These are phyloP conservation scores for Pascua sp. DNA, from an alignment of 1,284 basidiomycete species.

Conservation along the genomic window DNA sequence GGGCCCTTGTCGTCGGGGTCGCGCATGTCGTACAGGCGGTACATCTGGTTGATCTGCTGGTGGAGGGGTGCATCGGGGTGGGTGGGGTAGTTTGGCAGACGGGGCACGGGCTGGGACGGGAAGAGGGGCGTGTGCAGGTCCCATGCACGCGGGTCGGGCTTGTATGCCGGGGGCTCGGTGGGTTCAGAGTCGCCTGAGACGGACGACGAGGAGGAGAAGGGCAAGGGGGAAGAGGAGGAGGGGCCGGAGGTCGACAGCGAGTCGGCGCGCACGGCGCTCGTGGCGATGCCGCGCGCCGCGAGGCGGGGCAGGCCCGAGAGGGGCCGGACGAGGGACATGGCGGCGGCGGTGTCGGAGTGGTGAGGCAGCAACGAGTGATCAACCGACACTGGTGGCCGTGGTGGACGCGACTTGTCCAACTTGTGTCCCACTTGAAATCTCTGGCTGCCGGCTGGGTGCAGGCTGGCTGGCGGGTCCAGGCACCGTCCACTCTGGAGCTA, in stretches of 20 bases:
- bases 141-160: background rate
- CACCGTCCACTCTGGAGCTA: too few relatives aligned
- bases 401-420: too few relatives aligned
- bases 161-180: background rate
- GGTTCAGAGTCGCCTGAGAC: too few relatives aligned
- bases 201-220: slow-evolving; percentile 5
- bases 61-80: slow-evolving; percentile 21
- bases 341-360: background rate
- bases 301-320: background rate
- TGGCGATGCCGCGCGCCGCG: background rate
- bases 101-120: slow-evolving; percentile 21
- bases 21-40: slow-evolving; percentile 15
- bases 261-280: background rate
- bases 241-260: slow-evolving; percentile 1
- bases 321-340: slow-evolving; percentile 14
- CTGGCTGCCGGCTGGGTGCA: background rate
- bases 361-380: background rate
- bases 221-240: slow-evolving; percentile 2
- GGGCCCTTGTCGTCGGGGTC: slow-evolving; percentile 16
- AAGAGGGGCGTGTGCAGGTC: slow-evolving; percentile 7
- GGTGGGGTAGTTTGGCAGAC: slow-evolving; percentile 22
- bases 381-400: too few relatives aligned
- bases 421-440: slow-evolving; percentile 8
- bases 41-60: slow-evolving; percentile 40
- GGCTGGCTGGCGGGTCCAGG: too few relatives aligned